Evolutionary conservation across 805 yeast genomes (phyloP).

Genomic region (Ogataea nitratoaversa): DNA sequence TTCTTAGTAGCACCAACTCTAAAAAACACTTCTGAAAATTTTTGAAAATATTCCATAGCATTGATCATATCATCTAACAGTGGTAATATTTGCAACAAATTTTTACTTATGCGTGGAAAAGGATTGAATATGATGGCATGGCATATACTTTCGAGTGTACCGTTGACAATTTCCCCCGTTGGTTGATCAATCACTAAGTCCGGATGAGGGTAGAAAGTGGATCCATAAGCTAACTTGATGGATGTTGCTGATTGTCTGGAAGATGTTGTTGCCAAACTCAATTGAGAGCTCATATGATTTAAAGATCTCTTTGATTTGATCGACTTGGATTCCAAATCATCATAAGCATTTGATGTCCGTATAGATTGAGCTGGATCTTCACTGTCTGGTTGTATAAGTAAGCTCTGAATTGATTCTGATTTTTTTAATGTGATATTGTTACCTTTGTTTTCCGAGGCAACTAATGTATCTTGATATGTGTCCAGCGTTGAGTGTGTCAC

Average conservation of each 20-base stretch:
- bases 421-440: background rate
- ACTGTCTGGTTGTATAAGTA: background rate
- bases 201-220: constrained; percentile 58
- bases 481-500: background rate
- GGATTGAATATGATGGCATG: constrained; percentile 66
- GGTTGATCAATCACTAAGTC: constrained; percentile 47
- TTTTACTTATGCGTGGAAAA: constrained; percentile 31
- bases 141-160: constrained; percentile 67
- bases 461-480: background rate
- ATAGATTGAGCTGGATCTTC: too few relatives aligned
- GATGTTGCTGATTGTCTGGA: constrained; percentile 3
- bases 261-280: constrained; percentile 9
- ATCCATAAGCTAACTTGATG: constrained; percentile 28
- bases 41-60: constrained; percentile 39
- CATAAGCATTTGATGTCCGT: background rate
- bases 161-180: constrained; percentile 43
- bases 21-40: constrained; percentile 21
- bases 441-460: constrained; percentile 1
- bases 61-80: constrained; percentile 44
- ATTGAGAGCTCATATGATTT: constrained; percentile 13
- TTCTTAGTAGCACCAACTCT: background rate
- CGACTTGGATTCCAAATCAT: constrained; percentile 3
- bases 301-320: constrained; percentile 3
- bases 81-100: constrained; percentile 51
- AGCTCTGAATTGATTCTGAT: background rate